Evolutionary conservation across 2,329 filamentous ascomycete species (phyloP), one percentile per base, ranked within the genome.

Genomic region (Neurospora sp.): DNA sequence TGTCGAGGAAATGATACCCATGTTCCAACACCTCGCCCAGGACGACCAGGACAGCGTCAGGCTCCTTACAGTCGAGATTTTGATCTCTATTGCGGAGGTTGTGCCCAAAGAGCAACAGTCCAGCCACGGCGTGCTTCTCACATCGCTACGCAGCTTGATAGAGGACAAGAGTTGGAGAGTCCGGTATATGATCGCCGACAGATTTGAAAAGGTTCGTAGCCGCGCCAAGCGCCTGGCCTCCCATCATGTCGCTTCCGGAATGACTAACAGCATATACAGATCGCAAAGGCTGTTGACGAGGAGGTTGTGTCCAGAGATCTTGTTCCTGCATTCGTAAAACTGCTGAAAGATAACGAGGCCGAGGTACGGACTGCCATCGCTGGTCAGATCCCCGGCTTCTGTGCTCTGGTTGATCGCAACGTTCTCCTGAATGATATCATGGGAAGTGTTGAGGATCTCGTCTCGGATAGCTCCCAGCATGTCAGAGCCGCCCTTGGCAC

Each of bases 161-260:
- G 96, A 97, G 78, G 96, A 99, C 81, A 99, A 98, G 88, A 98
- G 96, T 83, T 99, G 96, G 96, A 90, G 96, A 78, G 96, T 99
- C 71, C 89, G 96, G 79, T 99, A 98, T 82, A 99, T 99, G 96
- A 96, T 99, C 76, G 96, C 96, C 67, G 96, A 99, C 81, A 89
- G 93, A 79, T 99, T 97, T 78, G 96, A 99, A 82, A 97, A 98
- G 91, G 93, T 93, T 78, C 67, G 78, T 69, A 36, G 10, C 6
- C 33, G 37, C 52, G n/a, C 15, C 6, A 17, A 43, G 38, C 23
- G 28, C 52, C 10, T 28, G 52, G 15, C 23, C 28, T 33, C 28
- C 28, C 52, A 6, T 62, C 52, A 62, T 33, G 8, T 36, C 23
- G 62, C 17, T 19, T 17, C 66, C 3, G 17, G 10, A 8, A n/a